These are phyloP conservation scores for Theileria orientalis DNA, from an alignment of 169 alveolate species.

Conservation along the genomic window DNA sequence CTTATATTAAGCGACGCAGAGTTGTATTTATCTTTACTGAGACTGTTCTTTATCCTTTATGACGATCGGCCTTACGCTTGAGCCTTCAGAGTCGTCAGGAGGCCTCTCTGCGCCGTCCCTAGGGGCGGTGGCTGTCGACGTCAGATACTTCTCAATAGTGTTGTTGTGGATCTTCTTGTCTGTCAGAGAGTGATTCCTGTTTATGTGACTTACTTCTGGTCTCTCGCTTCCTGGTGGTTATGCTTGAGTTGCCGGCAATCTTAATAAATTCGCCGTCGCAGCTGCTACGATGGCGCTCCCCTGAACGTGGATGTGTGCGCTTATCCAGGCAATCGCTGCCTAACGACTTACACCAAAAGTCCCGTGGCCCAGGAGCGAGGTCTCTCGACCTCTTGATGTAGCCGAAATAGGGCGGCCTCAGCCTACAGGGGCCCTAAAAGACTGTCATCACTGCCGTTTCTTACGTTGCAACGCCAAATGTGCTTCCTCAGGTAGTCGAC, in stretches of 20 bases:
- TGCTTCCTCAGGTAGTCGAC: slow-evolving; percentile 86
- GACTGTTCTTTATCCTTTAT: not conserved
- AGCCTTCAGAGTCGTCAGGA: not conserved
- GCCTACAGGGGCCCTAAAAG: slow-evolving; percentile 87
- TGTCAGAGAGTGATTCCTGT: not conserved
- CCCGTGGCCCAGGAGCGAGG: slow-evolving; percentile 87
- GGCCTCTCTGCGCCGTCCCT: not conserved
- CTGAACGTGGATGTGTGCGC: not conserved
- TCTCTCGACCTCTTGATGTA: slow-evolving; percentile 86
- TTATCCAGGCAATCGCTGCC: too few species aligned
- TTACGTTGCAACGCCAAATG: slow-evolving; percentile 91
- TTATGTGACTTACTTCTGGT: not conserved
- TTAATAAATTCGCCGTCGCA: slow-evolving; percentile 56
- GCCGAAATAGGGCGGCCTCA: slow-evolving; percentile 90
- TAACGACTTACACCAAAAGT: slow-evolving; percentile 92
- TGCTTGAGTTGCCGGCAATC: not conserved
- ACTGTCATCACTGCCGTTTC: not conserved
- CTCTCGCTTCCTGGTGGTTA: slow-evolving; percentile 3
- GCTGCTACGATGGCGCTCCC: slow-evolving; percentile 15
- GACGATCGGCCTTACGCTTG: not conserved
- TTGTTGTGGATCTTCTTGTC: not conserved
- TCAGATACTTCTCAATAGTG: not conserved
- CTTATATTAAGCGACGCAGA: too few species aligned
- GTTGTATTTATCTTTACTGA: not conserved
- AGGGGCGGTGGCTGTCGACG: too few species aligned